Conservation (phyloP, 805 yeast genomes). For the Lipomyces sp. region DNA sequence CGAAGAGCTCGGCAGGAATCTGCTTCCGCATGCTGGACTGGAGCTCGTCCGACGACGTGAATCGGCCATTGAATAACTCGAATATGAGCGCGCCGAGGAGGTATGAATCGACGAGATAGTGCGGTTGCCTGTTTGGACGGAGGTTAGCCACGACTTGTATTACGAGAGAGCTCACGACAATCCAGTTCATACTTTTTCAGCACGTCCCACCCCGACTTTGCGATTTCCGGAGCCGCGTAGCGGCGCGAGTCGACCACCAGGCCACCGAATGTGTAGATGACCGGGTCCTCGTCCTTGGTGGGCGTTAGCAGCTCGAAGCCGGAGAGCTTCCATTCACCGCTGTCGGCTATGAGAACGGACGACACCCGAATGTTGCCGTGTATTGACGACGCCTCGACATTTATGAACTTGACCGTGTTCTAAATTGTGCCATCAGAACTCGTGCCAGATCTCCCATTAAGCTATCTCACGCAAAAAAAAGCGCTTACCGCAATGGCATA, state of each 20-base stretch:
- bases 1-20: slow-evolving; percentile 43
- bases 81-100: slow-evolving; percentile 57
- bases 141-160: slow-evolving; percentile 18
- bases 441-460: neutral
- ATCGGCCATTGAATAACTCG: slow-evolving; percentile 43
- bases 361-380: slow-evolving; percentile 60
- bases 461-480: neutral
- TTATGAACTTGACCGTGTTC: slow-evolving; percentile 55
- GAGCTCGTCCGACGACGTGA: slow-evolving; percentile 21
- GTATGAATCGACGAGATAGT: slow-evolving; percentile 54
- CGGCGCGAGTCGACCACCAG: slow-evolving; percentile 38
- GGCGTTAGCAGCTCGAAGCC: slow-evolving; percentile 71
- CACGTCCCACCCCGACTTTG: slow-evolving; percentile 44
- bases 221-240: slow-evolving; percentile 55
- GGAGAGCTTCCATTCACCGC: slow-evolving; percentile 81
- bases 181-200: slow-evolving; percentile 18
- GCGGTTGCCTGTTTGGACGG: slow-evolving; percentile 33
- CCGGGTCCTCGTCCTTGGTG: slow-evolving; percentile 46
- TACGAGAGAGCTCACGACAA: too few relatives aligned
- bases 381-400: slow-evolving; percentile 52
- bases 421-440: neutral
- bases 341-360: slow-evolving; percentile 60
- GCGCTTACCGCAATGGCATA: slow-evolving; percentile 44
- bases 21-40: slow-evolving; percentile 27
- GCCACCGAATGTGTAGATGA: slow-evolving; percentile 36